Percentiles rank a stretch among this genome's conserved stretches.
Evolutionary conservation across 768 basidiomycete species (phyloP).

Genomic region (Boletus sensibilis): DNA sequence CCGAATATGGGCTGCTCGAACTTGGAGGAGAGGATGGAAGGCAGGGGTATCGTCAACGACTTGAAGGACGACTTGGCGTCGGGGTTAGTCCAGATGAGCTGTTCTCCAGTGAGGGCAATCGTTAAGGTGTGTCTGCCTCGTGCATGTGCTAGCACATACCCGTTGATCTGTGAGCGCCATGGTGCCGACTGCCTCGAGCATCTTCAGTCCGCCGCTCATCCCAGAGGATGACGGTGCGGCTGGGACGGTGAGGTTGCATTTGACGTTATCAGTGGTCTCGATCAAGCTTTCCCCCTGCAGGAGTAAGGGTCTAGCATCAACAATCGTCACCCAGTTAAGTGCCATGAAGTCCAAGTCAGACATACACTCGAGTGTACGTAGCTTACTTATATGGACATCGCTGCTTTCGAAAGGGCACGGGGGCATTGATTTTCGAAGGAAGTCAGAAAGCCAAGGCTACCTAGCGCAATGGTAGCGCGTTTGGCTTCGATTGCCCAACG

Average conservation of each 20-base stretch:
- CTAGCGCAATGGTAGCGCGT: constrained; percentile 95
- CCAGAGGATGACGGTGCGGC: constrained; percentile 47
- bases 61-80: constrained; percentile 36
- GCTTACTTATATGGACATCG: not conserved
- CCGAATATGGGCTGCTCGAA: constrained; percentile 78
- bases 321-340: constrained; percentile 76
- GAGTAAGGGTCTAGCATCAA: constrained; percentile 55
- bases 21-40: constrained; percentile 61
- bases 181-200: constrained; percentile 56
- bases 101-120: constrained; percentile 8
- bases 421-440: not conserved
- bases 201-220: constrained; percentile 55
- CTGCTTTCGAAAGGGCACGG: not conserved
- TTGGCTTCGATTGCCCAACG: constrained; percentile 82
- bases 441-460: constrained; percentile 40
- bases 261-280: constrained; percentile 56
- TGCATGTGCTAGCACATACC: constrained; percentile 40
- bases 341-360: constrained; percentile 49
- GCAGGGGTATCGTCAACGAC: constrained; percentile 56
- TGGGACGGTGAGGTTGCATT: constrained; percentile 58
- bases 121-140: not conserved
- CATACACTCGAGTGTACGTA: not conserved
- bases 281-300: constrained; percentile 62
- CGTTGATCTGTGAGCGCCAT: constrained; percentile 71
- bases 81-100: constrained; percentile 64